Base-by-base conservation (phyloP, 305 asterid species). In the Plantago rigida region DNA sequence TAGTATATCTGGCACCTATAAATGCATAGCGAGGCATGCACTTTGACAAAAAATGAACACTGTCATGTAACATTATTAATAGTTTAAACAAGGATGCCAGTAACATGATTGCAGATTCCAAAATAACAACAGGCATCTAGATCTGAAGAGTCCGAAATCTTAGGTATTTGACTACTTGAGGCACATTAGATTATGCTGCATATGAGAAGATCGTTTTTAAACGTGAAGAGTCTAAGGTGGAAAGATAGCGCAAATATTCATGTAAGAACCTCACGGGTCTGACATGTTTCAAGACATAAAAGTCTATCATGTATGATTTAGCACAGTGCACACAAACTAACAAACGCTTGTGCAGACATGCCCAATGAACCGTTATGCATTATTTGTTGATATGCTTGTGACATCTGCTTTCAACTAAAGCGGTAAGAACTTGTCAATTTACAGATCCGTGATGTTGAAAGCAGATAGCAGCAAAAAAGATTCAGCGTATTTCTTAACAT, bases 241-340 rank as follows among this genome's bases (percentile, higher is more conserved):
- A 56, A 11, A 19, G 13, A 7, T 5, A 53, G 3, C 28, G 51
- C 5, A 44, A 57, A 54, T 7, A 46, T 19, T 53, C 50, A 42
- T 11, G 13, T 13, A 60, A 9, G n/a, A 24, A 55, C 31, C 69
- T 7, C 29, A 13, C 14, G 51, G 12, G 31, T 56, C 46, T 31
- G 59, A 56, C 28, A 61, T 45, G 59, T 17, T 11, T 47, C 57
- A 15, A 6, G 19, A 41, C 46, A 41, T 41, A 9, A 41, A 41
- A 41, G 26, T 22, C 26, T 22, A 9, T 41, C 46, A 41, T 41
- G 46, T 3, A 41, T 41, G 44, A 9, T 9, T 7, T 39, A 41
- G 46, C n/a, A 41, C 46, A 9, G 46, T 41, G 46, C 46, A 41
- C 46, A 41, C 13, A 41, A 4, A n/a, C 46, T 36, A 36, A 41